Evolutionary conservation across 1,284 basidiomycete genomes (phyloP).

Genomic region (Austropuccinia psidii): DNA sequence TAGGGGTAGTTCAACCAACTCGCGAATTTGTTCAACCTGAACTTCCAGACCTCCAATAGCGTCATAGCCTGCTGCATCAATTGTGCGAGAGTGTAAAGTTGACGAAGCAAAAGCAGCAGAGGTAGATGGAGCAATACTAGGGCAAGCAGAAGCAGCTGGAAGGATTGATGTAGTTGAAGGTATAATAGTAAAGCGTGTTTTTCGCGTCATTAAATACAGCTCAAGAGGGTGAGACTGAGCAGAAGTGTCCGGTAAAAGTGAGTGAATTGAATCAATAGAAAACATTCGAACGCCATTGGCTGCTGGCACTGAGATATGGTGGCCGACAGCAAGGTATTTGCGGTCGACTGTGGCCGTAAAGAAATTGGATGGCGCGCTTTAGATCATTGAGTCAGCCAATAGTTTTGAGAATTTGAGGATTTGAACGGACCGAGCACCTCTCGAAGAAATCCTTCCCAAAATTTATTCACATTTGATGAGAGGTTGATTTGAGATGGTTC

Average conservation of each 20-base stretch:
- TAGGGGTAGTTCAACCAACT: slow-evolving; percentile 90
- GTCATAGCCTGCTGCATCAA: slow-evolving; percentile 49
- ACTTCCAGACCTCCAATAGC: slow-evolving; percentile 78
- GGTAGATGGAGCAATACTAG: no score
- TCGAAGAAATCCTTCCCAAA: slow-evolving; percentile 7
- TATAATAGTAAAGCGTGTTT: slow-evolving; percentile 3
- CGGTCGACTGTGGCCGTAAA: slow-evolving; percentile 16
- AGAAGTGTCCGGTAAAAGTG: neutral
- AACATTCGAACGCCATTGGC: neutral
- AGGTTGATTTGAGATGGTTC: neutral
- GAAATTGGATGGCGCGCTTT: neutral
- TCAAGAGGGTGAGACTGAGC: neutral
- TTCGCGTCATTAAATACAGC: slow-evolving; percentile 6
- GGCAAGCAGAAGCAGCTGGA: neutral
- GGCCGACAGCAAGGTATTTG: slow-evolving; percentile 17
- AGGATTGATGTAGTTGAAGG: neutral
- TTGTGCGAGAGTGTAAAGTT: neutral
- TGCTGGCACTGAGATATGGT: slow-evolving; percentile 11
- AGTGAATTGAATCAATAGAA: neutral
- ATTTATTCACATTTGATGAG: neutral
- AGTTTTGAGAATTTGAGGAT: neutral
- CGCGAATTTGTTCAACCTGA: slow-evolving; percentile 80
- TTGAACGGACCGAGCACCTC: slow-evolving; percentile 21
- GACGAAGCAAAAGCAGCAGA: neutral
- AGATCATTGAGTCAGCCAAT: neutral